Base-by-base conservation (phyloP, 2,329 filamentous ascomycete species). In the Westerdykella ornata region DNA sequence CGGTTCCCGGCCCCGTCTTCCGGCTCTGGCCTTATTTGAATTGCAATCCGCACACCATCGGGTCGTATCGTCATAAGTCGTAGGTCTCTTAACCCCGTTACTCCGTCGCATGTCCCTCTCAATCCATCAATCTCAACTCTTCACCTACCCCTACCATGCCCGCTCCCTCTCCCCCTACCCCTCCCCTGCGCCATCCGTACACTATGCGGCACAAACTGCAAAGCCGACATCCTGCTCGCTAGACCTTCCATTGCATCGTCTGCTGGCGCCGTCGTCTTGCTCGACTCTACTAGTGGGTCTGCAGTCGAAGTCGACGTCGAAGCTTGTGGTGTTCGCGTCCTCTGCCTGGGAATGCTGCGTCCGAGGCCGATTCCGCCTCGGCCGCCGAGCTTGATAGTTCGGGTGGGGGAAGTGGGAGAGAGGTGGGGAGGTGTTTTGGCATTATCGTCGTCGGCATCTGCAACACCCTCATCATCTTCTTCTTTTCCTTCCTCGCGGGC, bases 141-240 rank as follows among this genome's bases (percentile, higher is more conserved):
- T 26, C 22, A 11, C 22, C 22, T 9, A 26, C 8, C 12, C 22
- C 8, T 9, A 26, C 22, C 22, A 2, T 26, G 3, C 22, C 28
- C 19, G 16, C 51, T 49, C 37, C 28, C 19, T 26, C 51, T 49
- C 37, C 46, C 56, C 37, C 51, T 49, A 5, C 51, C 51, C 32
- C 47, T 50, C 9, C 54, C 53, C 22, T 49, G 46, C 18, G 56
- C 47, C 39, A 54, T 48, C 7, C 19, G 22, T 5, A 87, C 68
- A 51, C 77, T 83, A 15, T 73, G 71, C 14, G 85, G 85, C 5
- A 88, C 73, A 54, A 89, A 86, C 39, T 78, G 78, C 45, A 89
- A 67, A 3, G 82, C 72, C 1, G 83, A 85, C 81, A 89, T 85
- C 42, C 81, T 78, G 6, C 74, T 75, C 1, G 78, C 68, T 4